phyloP scores from a whole-genome alignment of 306 rosid species.

The Dalbergia cultrata region DNA sequence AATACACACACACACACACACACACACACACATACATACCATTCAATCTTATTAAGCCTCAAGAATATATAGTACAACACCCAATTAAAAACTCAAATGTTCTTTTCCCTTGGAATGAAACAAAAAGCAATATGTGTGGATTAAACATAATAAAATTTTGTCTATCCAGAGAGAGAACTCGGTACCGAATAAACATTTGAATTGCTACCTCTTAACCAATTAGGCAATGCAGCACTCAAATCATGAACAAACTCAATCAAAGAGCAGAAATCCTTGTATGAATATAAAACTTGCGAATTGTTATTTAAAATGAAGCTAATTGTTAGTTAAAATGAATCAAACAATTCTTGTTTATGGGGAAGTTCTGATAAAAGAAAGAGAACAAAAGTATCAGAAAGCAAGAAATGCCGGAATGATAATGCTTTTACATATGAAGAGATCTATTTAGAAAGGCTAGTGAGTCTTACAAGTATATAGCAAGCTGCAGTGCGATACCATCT shows the following conservation, averaged over 20 bases:
- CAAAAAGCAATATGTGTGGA: neutral
- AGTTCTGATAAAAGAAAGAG: neutral
- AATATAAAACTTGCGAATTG: neutral
- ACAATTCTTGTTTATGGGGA: neutral
- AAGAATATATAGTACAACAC: conserved; percentile 8
- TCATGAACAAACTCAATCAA: neutral
- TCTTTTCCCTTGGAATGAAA: neutral
- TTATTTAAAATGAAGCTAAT: too few relatives aligned
- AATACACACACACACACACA: neutral
- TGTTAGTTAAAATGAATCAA: neutral
- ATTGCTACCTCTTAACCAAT: neutral
- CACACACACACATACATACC: neutral
- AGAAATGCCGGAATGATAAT: conserved; percentile 34
- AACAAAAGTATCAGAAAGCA: conserved; percentile 6
- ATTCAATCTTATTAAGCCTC: conserved; percentile 26
- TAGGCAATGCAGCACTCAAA: conserved; percentile 9
- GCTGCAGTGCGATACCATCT: conserved; percentile 99
- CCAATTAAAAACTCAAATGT: neutral
- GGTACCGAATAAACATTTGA: conserved; percentile 6
- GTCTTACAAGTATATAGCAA: conserved; percentile 94
- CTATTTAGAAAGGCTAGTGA: conserved; percentile 33
- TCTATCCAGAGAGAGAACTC: conserved; percentile 2
- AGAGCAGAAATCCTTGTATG: conserved; percentile 7
- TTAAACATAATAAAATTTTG: conserved; percentile 4
- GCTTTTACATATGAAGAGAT: conserved; percentile 17